phyloP scores from a whole-genome alignment of 2,329 filamentous ascomycete species.

The Penicillium aurantiogriseum region DNA sequence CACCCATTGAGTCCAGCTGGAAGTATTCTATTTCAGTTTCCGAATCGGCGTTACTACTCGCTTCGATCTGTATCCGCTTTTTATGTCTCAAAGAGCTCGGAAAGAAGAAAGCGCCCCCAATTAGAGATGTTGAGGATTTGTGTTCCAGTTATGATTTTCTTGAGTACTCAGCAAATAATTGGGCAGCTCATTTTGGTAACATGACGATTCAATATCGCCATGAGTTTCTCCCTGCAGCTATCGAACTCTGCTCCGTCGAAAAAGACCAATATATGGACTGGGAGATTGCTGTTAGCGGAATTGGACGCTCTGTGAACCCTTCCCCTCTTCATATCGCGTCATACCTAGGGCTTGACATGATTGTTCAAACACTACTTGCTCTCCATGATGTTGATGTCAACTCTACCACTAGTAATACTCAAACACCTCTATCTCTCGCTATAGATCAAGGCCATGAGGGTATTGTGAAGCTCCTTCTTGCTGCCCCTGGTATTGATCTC shows the following conservation, averaged over 20 bases:
- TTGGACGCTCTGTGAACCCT: not conserved
- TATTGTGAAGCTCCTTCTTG: not conserved
- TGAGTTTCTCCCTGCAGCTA: not conserved
- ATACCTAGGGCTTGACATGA: not conserved
- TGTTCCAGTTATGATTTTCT: not conserved
- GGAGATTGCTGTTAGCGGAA: not conserved
- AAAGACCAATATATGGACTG: not conserved
- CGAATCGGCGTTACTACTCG: not conserved
- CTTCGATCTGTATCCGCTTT: not conserved
- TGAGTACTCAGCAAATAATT: not conserved
- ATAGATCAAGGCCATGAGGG: not conserved
- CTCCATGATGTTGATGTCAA: not conserved
- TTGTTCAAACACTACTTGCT: not conserved
- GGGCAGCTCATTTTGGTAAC: not conserved
- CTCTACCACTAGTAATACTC: not conserved
- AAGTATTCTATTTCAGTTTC: not conserved
- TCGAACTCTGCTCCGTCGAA: not conserved
- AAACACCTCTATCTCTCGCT: not conserved
- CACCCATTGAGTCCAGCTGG: not conserved
- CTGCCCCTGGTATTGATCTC: not conserved
- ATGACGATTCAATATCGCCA: not conserved
- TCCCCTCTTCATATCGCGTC: not conserved
- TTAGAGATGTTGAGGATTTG: not conserved
- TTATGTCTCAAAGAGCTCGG: not conserved
- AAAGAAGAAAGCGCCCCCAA: not conserved